Base-by-base conservation (phyloP, 1,284 basidiomycete genomes). In the Fomes fomentarius region DNA sequence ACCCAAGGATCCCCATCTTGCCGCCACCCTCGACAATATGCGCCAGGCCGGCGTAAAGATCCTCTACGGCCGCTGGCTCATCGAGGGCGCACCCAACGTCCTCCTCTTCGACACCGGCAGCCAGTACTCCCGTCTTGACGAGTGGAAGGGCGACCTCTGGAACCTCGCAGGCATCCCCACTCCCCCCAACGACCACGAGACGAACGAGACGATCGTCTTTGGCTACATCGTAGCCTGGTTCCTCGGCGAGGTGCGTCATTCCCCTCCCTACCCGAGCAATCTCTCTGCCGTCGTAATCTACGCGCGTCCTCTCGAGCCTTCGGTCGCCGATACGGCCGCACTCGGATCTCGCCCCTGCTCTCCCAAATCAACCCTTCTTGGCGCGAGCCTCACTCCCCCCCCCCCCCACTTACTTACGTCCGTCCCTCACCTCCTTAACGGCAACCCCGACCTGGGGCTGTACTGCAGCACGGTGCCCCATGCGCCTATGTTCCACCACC, bases 151-250 rank as follows among this genome's bases (percentile, higher is more conserved):
- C 50, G 96, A 99, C 69, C 83, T 99, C 14, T 99, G 96, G 96
- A 97, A 96, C 73, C 76, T 98, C 42, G 96, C 96, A 17, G 96
- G 96, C 40, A 99, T 99, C 60, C 96, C 96, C 2, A 92, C 93
- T 21, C 96, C 96, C 9, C 92, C 93, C 2, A 93, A 93, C 67
- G 96, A 99, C 73, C 89, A 92, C 71, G 96, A 98, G 74, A 98
- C 96, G 26, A 99, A 99, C 80, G 96, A 99, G 72, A 92, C 95
- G n/a, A 94, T 99, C 68, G 80, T 98, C 54, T 96, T 98, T 75
- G 96, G 96, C n/a, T 98, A 99, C 75, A 86, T 99, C 59, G 91
- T 96, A 49, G 94, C 96, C n/a, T 99, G 96, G 96, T 98, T 99
- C 80, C 82, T 99, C 22, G 96, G 96, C 65, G 96, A 98, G 79